Evolutionary conservation across 139 green algal genomes (phyloP).

Genomic region (Picochlorum costavermella): DNA sequence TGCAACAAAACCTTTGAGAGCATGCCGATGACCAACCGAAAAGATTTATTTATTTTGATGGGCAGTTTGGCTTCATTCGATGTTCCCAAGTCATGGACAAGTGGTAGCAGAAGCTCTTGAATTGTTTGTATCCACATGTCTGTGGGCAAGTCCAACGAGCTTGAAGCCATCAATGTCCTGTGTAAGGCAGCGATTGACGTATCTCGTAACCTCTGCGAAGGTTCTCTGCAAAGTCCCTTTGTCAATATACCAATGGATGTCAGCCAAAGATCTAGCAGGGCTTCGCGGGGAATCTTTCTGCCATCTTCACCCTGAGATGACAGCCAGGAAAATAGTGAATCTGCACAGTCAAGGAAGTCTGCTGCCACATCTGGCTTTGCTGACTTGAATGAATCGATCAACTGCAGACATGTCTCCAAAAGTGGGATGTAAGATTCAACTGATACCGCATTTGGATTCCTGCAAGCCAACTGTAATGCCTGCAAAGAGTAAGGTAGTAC

Average conservation of each 20-base stretch:
- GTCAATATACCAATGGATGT: constrained; percentile 38
- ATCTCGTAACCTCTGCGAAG: constrained; percentile 43
- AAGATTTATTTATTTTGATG: constrained; percentile 42
- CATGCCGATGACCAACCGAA: constrained; percentile 45
- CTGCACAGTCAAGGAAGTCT: constrained; percentile 42
- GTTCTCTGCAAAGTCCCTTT: constrained; percentile 29
- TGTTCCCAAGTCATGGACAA: constrained; percentile 20
- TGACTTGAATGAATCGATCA: constrained; percentile 46
- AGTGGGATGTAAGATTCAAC: constrained; percentile 19
- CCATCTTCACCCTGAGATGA: constrained; percentile 16
- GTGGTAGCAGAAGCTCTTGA: constrained; percentile 41
- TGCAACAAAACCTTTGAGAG: constrained; percentile 62
- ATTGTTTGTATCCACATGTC: constrained; percentile 42
- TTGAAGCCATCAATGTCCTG: constrained; percentile 52
- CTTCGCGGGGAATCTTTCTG: constrained; percentile 15
- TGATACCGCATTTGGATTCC: constrained; percentile 11
- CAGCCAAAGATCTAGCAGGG: constrained; percentile 52
- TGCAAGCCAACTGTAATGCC: constrained; percentile 18
- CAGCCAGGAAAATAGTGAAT: constrained; percentile 42
- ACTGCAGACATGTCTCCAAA: constrained; percentile 33
- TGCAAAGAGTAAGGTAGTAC: constrained; percentile 24
- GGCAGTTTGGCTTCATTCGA: constrained; percentile 4
- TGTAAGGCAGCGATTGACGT: constrained; percentile 52
- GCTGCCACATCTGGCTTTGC: constrained; percentile 25
- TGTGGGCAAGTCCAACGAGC: constrained; percentile 45